These are phyloP conservation scores for Piper longum DNA, from an alignment of 164 flowering plant genomes.

Conservation along the genomic window DNA sequence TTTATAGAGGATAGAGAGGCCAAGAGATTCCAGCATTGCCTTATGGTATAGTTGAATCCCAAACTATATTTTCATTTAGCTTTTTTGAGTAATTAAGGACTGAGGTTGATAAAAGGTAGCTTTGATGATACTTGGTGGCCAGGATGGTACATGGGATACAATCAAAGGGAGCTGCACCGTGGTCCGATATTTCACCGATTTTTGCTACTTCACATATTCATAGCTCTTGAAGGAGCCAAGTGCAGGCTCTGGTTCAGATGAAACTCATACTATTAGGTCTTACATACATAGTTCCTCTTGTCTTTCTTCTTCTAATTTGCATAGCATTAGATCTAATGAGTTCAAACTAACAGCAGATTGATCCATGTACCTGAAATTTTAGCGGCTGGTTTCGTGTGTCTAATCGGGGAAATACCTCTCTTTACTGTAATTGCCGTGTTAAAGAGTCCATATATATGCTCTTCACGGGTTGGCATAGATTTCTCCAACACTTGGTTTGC, in stretches of 20 bases:
- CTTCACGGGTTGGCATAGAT: slow-evolving; percentile 77
- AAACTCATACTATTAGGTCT: slow-evolving; percentile 56
- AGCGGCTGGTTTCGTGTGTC: slow-evolving; percentile 54
- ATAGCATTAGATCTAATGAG: too few species aligned
- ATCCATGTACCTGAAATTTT: slow-evolving; percentile 70
- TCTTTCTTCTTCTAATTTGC: too few species aligned
- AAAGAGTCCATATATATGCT: slow-evolving; percentile 77
- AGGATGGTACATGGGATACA: slow-evolving; percentile 96
- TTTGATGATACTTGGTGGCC: background rate
- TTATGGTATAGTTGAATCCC: slow-evolving; percentile 42
- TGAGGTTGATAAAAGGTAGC: too few species aligned
- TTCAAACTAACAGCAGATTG: slow-evolving; percentile 30
- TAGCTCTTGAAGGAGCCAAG: slow-evolving; percentile 59
- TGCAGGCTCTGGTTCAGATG: slow-evolving; percentile 25
- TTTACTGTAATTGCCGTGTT: slow-evolving; percentile 59
- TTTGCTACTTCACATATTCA: slow-evolving; percentile 71
- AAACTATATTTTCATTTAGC: background rate
- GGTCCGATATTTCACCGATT: slow-evolving; percentile 71
- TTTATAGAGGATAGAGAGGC: slow-evolving; percentile 50
- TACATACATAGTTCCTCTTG: background rate
- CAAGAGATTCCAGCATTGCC: slow-evolving; percentile 50
- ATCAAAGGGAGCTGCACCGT: slow-evolving; percentile 75
- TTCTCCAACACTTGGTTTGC: slow-evolving; percentile 60
- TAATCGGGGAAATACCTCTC: slow-evolving; percentile 71
- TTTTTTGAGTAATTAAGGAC: background rate